phyloP scores from a whole-genome alignment of 164 flowering plant species.

The Vitis cinerea region DNA sequence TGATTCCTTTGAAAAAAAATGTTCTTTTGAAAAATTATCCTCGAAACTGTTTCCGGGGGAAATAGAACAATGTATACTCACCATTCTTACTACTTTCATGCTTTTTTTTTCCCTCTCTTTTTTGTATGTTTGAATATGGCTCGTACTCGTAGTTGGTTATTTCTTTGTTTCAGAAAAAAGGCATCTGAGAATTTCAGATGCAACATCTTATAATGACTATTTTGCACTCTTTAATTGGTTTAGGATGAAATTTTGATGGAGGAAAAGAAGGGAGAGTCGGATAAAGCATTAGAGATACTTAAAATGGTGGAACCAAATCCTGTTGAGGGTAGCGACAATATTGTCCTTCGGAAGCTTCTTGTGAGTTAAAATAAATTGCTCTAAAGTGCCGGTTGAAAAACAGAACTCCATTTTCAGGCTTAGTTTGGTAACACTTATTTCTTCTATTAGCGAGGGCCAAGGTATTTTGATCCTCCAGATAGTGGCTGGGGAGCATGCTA shows the following conservation, averaged over 20 bases:
- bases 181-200: neutral
- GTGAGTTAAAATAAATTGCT: conserved; percentile 28
- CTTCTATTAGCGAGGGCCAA: conserved; percentile 45
- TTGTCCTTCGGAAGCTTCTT: conserved; percentile 46
- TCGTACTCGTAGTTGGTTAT: neutral
- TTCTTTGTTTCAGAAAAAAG: neutral
- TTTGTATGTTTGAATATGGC: neutral
- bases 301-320: conserved; percentile 21
- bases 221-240: neutral
- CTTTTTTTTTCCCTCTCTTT: neutral
- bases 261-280: conserved; percentile 20
- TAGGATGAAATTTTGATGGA: conserved; percentile 12
- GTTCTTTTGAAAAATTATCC: neutral
- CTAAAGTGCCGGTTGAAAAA: neutral
- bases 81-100: no score
- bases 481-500: conserved; percentile 37
- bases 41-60: neutral
- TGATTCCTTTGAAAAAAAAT: neutral
- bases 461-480: conserved; percentile 56
- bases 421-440: conserved; percentile 12
- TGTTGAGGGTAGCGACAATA: conserved; percentile 33
- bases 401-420: neutral
- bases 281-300: conserved; percentile 9
- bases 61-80: neutral
- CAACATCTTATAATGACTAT: neutral